A percentile compares a stretch with the other conserved stretches of the same genome.
phyloP scores from a whole-genome alignment of 2,329 filamentous ascomycete species.

The Bimuria novae-zelandiae region DNA sequence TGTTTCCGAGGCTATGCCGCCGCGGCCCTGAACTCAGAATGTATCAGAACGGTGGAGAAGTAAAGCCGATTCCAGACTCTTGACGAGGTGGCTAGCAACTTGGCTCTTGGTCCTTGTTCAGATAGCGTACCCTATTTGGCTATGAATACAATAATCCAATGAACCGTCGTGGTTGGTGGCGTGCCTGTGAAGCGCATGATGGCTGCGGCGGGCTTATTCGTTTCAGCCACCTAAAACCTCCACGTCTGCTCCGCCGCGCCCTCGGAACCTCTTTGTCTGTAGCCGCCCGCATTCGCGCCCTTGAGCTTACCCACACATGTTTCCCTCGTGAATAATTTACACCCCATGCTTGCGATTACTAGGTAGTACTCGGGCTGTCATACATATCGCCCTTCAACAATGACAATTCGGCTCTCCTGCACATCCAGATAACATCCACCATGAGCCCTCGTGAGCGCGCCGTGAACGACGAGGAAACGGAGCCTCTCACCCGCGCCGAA shows the following conservation, averaged over 20 bases:
- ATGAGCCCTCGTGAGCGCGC: constrained; percentile 43
- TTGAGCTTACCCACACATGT: not conserved
- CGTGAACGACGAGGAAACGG: constrained; percentile 50
- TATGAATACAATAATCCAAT: constrained; percentile 31
- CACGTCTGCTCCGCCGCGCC: constrained; percentile 32
- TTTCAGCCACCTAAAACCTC: constrained; percentile 38
- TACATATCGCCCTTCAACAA: constrained; percentile 11
- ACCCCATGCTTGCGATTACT: not conserved
- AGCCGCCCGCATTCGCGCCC: constrained; percentile 4
- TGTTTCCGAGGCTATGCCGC: not conserved
- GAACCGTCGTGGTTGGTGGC: constrained; percentile 29
- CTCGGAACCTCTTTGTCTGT: constrained; percentile 4
- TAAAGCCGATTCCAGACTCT: constrained; percentile 2
- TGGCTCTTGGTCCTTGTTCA: constrained; percentile 12
- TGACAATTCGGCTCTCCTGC: constrained; percentile 19
- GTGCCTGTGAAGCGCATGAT: constrained; percentile 18
- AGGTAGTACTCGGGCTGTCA: not conserved
- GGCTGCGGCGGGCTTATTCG: constrained; percentile 33
- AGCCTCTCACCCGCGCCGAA: constrained; percentile 49
- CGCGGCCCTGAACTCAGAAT: not conserved
- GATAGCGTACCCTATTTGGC: constrained; percentile 18
- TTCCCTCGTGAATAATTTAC: not conserved
- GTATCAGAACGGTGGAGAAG: constrained; percentile 10
- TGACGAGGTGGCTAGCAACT: constrained; percentile 4
- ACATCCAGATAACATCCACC: constrained; percentile 8